phyloP scores from a whole-genome alignment of 352 stramenopile genomes.

The Thalassiosira sp. region DNA sequence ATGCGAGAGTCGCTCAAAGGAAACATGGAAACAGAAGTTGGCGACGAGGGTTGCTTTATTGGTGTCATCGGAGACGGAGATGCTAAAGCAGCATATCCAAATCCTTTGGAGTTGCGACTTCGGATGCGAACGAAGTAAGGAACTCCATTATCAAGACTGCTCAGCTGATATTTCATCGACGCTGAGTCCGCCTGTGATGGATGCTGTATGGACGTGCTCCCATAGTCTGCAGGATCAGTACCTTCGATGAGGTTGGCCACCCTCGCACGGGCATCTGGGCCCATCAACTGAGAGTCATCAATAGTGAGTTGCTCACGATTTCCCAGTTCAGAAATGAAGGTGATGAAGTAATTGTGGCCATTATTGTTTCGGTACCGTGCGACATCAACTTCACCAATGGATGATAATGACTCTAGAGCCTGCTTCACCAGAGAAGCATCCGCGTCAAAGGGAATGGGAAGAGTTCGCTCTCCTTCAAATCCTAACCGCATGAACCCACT shows the following conservation, averaged over 20 bases:
- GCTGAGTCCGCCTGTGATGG: slow-evolving; percentile 19
- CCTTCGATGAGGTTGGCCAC: slow-evolving; percentile 83
- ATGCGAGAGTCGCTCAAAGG: slow-evolving; percentile 85
- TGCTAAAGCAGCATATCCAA: slow-evolving; percentile 54
- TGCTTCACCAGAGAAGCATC: slow-evolving; percentile 85
- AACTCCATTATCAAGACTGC: slow-evolving; percentile 83
- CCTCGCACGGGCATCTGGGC: slow-evolving; percentile 87
- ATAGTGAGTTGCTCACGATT: slow-evolving; percentile 81
- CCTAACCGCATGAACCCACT: slow-evolving; percentile 89
- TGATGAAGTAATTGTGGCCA: slow-evolving; percentile 94
- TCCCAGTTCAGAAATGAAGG: slow-evolving; percentile 86
- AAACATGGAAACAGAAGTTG: slow-evolving; percentile 83
- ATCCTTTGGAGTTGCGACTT: slow-evolving; percentile 83
- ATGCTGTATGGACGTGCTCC: slow-evolving; percentile 49
- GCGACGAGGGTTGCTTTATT: slow-evolving; percentile 42
- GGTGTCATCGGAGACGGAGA: slow-evolving; percentile 49
- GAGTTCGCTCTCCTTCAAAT: slow-evolving; percentile 87
- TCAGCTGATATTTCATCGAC: slow-evolving; percentile 60
- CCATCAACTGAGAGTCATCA: slow-evolving; percentile 90
- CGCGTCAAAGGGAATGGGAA: slow-evolving; percentile 87
- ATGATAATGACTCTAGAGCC: slow-evolving; percentile 88
- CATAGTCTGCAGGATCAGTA: slow-evolving; percentile 84
- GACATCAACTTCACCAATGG: slow-evolving; percentile 89
- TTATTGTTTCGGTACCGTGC: slow-evolving; percentile 89
- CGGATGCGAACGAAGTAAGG: slow-evolving; percentile 89